A percentile compares a stretch with the other conserved stretches of the same genome.
phyloP scores from a whole-genome alignment of 2,329 filamentous ascomycete species.

The Penicillium sclerotiorum region DNA sequence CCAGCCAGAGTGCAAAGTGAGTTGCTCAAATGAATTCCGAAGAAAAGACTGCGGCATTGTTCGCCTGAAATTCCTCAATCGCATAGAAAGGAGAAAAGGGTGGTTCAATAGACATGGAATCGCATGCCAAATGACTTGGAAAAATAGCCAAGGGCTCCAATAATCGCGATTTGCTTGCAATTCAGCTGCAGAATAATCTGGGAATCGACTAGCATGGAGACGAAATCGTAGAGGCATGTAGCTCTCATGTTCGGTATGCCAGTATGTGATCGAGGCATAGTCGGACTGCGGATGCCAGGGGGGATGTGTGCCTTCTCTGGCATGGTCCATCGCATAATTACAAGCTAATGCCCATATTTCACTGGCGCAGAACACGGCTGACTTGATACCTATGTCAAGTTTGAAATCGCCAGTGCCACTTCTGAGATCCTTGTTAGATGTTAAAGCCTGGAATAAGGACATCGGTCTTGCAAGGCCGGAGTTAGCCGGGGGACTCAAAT shows the following conservation, averaged over 20 bases:
- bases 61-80: constrained; percentile 50
- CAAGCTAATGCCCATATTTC: constrained; percentile 51
- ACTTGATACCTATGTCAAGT: constrained; percentile 39
- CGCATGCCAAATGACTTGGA: constrained; percentile 52
- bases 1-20: constrained; percentile 52
- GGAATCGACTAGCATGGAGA: constrained; percentile 50
- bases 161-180: constrained; percentile 48
- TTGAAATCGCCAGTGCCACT: constrained; percentile 12
- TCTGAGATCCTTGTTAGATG: constrained; percentile 1
- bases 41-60: constrained; percentile 55
- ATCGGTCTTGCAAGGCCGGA: neutral
- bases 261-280: constrained; percentile 48
- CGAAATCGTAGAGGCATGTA: constrained; percentile 51
- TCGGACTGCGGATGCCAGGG: constrained; percentile 52
- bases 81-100: constrained; percentile 51
- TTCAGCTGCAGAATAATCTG: constrained; percentile 38
- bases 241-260: constrained; percentile 53
- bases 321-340: constrained; percentile 46
- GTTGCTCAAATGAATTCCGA: constrained; percentile 52
- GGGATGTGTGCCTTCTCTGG: constrained; percentile 39
- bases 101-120: constrained; percentile 54
- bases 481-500: constrained; percentile 11
- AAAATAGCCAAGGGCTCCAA: constrained; percentile 54
- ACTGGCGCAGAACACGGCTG: constrained; percentile 44
- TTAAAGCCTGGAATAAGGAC: constrained; percentile 7